Evolutionary conservation across 352 stramenopile species (phyloP).

Genomic region (Lagenidium giganteum): DNA sequence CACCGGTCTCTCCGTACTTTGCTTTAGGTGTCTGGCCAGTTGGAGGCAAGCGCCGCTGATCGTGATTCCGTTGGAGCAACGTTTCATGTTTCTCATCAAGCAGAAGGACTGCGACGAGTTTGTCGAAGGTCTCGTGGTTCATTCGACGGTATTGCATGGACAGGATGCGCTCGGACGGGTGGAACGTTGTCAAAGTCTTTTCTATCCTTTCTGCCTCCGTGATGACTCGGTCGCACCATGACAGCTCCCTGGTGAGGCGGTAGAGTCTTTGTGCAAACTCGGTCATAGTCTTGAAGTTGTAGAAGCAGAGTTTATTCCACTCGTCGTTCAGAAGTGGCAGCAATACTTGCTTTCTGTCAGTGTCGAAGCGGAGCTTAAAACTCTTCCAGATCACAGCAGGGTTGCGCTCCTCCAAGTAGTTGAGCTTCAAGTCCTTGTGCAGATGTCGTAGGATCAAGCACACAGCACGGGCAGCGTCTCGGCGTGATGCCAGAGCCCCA

Average conservation of each 20-base stretch:
- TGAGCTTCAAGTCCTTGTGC: slow-evolving; percentile 9
- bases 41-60: slow-evolving; percentile 5
- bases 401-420: slow-evolving; percentile 11
- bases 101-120: slow-evolving; percentile 4
- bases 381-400: slow-evolving; percentile 6
- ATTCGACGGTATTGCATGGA: slow-evolving; percentile 3
- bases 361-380: slow-evolving; percentile 6
- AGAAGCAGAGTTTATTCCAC: slow-evolving; percentile 14
- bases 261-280: slow-evolving; percentile 11
- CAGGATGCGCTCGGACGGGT: slow-evolving; percentile 2
- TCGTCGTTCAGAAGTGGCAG: slow-evolving; percentile 7
- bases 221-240: slow-evolving; percentile 3
- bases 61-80: slow-evolving; percentile 10
- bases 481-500: background rate
- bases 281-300: slow-evolving; percentile 18
- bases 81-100: slow-evolving; percentile 11
- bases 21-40: background rate
- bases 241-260: slow-evolving; percentile 6
- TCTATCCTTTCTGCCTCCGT: slow-evolving; percentile 7
- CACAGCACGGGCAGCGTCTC: slow-evolving; percentile 3
- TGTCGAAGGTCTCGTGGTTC: slow-evolving; percentile 12
- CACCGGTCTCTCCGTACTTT: slow-evolving; percentile 2
- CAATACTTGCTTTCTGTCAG: slow-evolving; percentile 5
- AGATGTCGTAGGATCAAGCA: slow-evolving; percentile 9
- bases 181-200: slow-evolving; percentile 9